Evolutionary conservation across 192 early-diverging fungal genomes (phyloP), one percentile per base, ranked within the genome.

Genomic region (Umbelopsis vinacea): DNA sequence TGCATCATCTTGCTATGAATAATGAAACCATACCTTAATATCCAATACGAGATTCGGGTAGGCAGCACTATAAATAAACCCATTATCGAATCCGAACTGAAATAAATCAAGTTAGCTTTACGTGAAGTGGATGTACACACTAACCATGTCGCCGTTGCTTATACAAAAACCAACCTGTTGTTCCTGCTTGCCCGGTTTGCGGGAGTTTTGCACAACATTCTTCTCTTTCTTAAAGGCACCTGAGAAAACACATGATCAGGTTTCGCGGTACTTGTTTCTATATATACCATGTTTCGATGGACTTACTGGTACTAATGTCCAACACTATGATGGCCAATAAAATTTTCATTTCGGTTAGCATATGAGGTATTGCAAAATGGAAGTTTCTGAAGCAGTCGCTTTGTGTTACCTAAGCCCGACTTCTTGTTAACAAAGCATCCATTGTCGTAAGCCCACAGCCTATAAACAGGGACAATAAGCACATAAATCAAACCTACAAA

Each of bases 211-310:
- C 6, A 74, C 73, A 71, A 79, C 71, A 7, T 38, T 66, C 24
- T 74, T 79, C 33, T 79, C 72, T 46, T 79, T 79, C 24, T 68
- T 79, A 26, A 79, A 79, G 1, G 72, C 68, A 55, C 77, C 77
- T 79, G 24, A 12, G 22, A 35, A 22, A 29, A 24, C 46, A 66
- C 9, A 50, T 5, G 15, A 29, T 54, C 33, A 54, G 37, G 9
- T 3, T 54, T 10, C 33, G 26, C 57, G 11, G 26, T n/a, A 14
- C 29, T 29, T 29, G 29, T 3, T 29, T 19, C 7, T 14, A 63
- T 2, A 26, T 17, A 35, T 29, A 14, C 17, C 4, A 6, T 12
- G 26, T n/a, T n/a, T 5, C 0, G 0, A 21, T 17, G n/a, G n/a
- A 37, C 66, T 72, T 69, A 75, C 78, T 69, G 26, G 73, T 50